Evolutionary conservation across 495 filamentous ascomycete genomes (phyloP).

Genomic region (Aspergillus diversus): DNA sequence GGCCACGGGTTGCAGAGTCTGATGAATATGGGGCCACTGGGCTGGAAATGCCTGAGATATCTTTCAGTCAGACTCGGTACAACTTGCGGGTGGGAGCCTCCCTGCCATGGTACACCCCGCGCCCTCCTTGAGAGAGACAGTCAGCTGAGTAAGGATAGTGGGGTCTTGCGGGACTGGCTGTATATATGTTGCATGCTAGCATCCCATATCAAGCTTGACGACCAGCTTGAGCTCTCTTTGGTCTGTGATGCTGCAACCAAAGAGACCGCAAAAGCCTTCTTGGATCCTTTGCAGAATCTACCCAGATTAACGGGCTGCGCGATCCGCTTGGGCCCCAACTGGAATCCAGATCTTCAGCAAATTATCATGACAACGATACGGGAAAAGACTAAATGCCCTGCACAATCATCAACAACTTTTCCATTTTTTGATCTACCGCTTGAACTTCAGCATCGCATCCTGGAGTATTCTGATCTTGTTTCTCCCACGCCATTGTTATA

Average conservation of each 20-base stretch:
- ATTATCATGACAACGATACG: slow-evolving; percentile 10
- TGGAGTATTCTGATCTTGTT: slow-evolving; percentile 6
- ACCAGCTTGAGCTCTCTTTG: neutral
- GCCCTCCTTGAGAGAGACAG: neutral
- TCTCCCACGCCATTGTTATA: neutral
- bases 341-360: slow-evolving; percentile 12
- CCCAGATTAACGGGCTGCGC: slow-evolving; percentile 8
- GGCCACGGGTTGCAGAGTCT: neutral
- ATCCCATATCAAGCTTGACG: slow-evolving; percentile 1
- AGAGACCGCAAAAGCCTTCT: neutral
- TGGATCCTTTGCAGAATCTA: slow-evolving; percentile 10
- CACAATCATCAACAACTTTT: neutral
- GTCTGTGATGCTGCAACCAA: slow-evolving; percentile 6
- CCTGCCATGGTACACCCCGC: neutral
- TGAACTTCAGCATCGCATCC: slow-evolving; percentile 6
- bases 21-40: neutral
- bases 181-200: neutral
- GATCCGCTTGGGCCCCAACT: slow-evolving; percentile 4
- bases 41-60: neutral
- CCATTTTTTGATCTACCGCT: slow-evolving; percentile 6
- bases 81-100: neutral
- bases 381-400: neutral
- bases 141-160: neutral
- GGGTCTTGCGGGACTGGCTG: neutral
- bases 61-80: neutral